These are phyloP conservation scores for Zygosaccharomyces pseudobailii DNA, from an alignment of 1,139 yeast genomes.

Conservation along the genomic window DNA sequence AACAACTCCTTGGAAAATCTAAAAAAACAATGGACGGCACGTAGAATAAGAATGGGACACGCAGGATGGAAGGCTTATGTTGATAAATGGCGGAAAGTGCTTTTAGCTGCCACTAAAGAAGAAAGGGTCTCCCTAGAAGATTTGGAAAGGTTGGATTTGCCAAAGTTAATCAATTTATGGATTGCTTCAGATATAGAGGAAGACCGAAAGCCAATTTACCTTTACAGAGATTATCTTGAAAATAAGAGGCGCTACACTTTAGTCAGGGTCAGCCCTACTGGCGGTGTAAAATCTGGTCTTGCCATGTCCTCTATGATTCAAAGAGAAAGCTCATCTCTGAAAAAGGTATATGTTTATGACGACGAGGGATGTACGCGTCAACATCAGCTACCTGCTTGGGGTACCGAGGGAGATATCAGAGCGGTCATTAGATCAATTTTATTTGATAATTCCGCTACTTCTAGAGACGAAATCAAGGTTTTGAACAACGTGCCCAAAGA, in stretches of 20 bases:
- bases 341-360: conserved; percentile 20
- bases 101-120: conserved; percentile 29
- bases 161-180: conserved; percentile 29
- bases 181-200: conserved; percentile 19
- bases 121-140: conserved; percentile 29
- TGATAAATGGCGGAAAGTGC: conserved; percentile 31
- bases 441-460: conserved; percentile 22
- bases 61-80: conserved; percentile 32
- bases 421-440: conserved; percentile 30
- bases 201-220: conserved; percentile 13
- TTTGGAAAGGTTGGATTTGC: conserved; percentile 29
- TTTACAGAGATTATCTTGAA: conserved; percentile 26
- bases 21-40: conserved; percentile 32
- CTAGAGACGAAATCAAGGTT: conserved; percentile 22
- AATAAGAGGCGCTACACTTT: conserved; percentile 27
- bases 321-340: conserved; percentile 28
- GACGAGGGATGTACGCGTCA: neutral
- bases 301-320: conserved; percentile 36
- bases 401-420: conserved; percentile 23
- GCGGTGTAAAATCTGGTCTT: conserved; percentile 16
- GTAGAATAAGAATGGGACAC: conserved; percentile 33
- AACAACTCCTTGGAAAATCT: conserved; percentile 30
- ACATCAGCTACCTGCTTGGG: conserved; percentile 1
- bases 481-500: conserved; percentile 24
- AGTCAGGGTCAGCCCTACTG: conserved; percentile 14